phyloP scores from a whole-genome alignment of 495 filamentous ascomycete genomes.

The Halenospora varia region DNA sequence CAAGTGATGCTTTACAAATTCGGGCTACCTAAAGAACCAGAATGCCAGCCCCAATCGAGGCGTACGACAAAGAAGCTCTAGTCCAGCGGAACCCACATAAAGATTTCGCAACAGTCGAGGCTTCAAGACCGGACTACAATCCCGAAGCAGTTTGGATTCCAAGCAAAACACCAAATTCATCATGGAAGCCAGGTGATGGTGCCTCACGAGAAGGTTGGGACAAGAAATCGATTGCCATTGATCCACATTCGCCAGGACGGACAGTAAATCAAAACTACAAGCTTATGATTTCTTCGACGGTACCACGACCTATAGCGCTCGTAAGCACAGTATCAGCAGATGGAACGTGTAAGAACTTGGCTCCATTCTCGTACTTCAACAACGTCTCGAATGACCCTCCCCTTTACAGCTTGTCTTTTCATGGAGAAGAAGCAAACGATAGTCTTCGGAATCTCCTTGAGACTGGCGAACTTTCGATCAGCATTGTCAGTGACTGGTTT shows the following conservation, averaged over 20 bases:
- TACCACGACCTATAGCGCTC: slow-evolving; percentile 68
- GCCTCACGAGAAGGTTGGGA: slow-evolving; percentile 55
- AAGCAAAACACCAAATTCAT: slow-evolving; percentile 54
- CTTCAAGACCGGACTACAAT: slow-evolving; percentile 63
- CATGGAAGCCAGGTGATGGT: slow-evolving; percentile 70
- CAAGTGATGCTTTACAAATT: background rate
- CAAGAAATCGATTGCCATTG: slow-evolving; percentile 74
- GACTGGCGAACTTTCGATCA: slow-evolving; percentile 71
- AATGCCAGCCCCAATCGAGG: background rate
- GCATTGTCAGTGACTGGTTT: slow-evolving; percentile 76
- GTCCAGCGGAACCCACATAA: slow-evolving; percentile 56
- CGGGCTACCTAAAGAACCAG: background rate
- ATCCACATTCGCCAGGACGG: slow-evolving; percentile 36
- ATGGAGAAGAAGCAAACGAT: slow-evolving; percentile 51
- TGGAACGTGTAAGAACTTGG: slow-evolving; percentile 52
- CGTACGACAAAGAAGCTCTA: slow-evolving; percentile 32
- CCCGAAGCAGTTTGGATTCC: slow-evolving; percentile 26
- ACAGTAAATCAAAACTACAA: slow-evolving; percentile 75
- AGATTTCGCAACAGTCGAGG: slow-evolving; percentile 72
- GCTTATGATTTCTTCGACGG: slow-evolving; percentile 81
- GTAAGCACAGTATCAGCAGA: slow-evolving; percentile 33
- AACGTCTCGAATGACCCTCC: slow-evolving; percentile 82
- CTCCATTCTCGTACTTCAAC: slow-evolving; percentile 80
- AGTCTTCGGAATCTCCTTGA: slow-evolving; percentile 65
- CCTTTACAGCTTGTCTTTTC: slow-evolving; percentile 71